Base-by-base conservation (phyloP, 2,329 filamentous ascomycete genomes). In the Xylariaceae sp. region DNA sequence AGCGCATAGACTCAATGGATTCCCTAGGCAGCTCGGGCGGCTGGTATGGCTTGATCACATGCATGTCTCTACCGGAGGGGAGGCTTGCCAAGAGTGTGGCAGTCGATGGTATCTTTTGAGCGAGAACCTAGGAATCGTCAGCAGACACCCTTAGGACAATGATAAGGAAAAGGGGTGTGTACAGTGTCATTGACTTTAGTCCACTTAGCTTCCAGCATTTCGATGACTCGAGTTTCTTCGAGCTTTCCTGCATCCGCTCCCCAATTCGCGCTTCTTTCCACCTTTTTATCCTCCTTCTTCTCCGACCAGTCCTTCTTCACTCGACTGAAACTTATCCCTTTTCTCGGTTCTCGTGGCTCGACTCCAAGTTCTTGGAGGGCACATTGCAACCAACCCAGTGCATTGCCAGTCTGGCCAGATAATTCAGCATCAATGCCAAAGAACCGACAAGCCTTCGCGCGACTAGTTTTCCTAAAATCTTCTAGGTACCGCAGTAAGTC, bases 121-220 rank as follows among this genome's bases (percentile, higher is more conserved):
- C 61, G 15, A 63, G 60, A 47, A 66, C 58, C 64, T 66, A 18
- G 2, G 45, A 11, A 45, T 48, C 2, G 4, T 64, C 9, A 64
- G 55, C 41, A 23, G 47, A 45, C 18, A 9, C 52, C 18, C 5
- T 37, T 10, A 4, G 8, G 11, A 37, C 18, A 15, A 37, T 8
- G 1, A 17, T 59, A 17, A 17, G 7, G 9, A 34, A 23, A 23
- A 2, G 17, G 35, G 23, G 49, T 10, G 37, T 51, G 2, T 66
- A 95, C 90, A 15, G 90, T 96, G 73, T 97, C 91, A 70, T 99
- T 99, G 74, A 92, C 85, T 76, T 92, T 94, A 62, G 84, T 85
- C 93, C 94, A 97, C 72, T 96, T 97, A 44, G 80, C 82, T 67
- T 95, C 84, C 39, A 99, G 77, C 85, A 94, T 90, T 67, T 94